Percentiles rank a stretch among this genome's conserved stretches.
phyloP scores from a whole-genome alignment of 495 filamentous ascomycete species.

The Penicillium roqueforti region DNA sequence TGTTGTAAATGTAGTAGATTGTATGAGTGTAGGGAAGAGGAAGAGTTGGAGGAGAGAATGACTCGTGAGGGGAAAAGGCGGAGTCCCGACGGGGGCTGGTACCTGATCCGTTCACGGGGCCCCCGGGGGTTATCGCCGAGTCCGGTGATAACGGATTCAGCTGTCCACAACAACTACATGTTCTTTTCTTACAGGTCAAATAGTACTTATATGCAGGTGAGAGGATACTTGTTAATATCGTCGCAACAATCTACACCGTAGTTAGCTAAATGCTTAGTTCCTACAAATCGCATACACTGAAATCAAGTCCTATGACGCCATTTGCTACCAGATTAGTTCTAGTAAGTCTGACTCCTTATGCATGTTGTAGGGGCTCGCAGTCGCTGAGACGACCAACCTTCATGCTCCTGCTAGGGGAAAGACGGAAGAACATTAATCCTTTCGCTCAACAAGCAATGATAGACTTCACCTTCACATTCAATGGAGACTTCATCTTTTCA shows the following conservation, averaged over 20 bases:
- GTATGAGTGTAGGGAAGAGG: conserved; percentile 1
- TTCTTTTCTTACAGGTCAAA: background rate
- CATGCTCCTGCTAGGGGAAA: no score
- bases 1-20: conserved; percentile 4
- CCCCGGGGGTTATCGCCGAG: conserved; percentile 22
- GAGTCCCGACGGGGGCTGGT: conserved; percentile 16
- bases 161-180: background rate
- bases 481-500: no score
- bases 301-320: background rate
- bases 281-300: background rate
- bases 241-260: background rate
- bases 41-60: conserved; percentile 11
- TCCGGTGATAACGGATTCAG: conserved; percentile 14
- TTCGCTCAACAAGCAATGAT: no score
- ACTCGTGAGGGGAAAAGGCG: conserved; percentile 27
- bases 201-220: background rate
- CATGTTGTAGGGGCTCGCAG: no score
- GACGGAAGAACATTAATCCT: no score
- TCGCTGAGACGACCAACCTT: no score
- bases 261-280: background rate
- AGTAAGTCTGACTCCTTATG: no score
- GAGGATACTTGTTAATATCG: background rate
- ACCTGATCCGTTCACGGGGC: background rate
- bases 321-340: background rate
- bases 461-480: no score